Base-by-base conservation (phyloP, 129 eudicot species). In the Centrapalus pauciflorus region DNA sequence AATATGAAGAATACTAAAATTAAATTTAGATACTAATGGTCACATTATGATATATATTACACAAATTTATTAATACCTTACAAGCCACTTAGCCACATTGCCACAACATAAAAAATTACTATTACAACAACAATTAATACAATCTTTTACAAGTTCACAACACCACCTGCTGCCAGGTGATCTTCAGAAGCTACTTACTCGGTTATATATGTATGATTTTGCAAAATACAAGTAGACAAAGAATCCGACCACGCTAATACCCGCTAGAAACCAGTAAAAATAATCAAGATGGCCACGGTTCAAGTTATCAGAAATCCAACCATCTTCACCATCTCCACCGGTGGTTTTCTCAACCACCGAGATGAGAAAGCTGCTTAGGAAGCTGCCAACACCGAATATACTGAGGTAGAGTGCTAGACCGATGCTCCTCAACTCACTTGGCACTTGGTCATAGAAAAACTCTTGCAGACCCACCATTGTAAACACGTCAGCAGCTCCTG, bases 381-480 rank as follows among this genome's bases (percentile, higher is more conserved):
- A 76, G 71, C 81, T 73, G 32, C 96, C 96, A 3, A 86, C 76
- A 33, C 97, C 97, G 4, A 79, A 63, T 30, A 84, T 70, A 57
- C 90, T 86, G 21, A 83, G 71, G 68, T 60, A 86, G 4, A 86
- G 67, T 8, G 97, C 83, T 7, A 84, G 29, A 25, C 95, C 97
- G 11, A 90, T 55, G 66, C 88, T 77, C 55, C 74, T 83, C 70
- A 90, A 17, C 45, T 83, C 89, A 48, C 63, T 51, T 3, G 95
- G 92, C 17, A 87, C 84, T 35, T 87, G 83, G 40, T 84, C 95
- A 64, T 90, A 90, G 65, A 90, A 87, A 45, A 82, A 73, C 50
- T 90, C 95, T 72, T 90, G 97, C 79, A 90, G 25, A 1, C 97
- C 97, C 14, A 90, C 79, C 80, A 78, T 60, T 3, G 90, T 66